Evolutionary conservation across 495 filamentous ascomycete species (phyloP).

Genomic region (Mytilinidion resinicola): DNA sequence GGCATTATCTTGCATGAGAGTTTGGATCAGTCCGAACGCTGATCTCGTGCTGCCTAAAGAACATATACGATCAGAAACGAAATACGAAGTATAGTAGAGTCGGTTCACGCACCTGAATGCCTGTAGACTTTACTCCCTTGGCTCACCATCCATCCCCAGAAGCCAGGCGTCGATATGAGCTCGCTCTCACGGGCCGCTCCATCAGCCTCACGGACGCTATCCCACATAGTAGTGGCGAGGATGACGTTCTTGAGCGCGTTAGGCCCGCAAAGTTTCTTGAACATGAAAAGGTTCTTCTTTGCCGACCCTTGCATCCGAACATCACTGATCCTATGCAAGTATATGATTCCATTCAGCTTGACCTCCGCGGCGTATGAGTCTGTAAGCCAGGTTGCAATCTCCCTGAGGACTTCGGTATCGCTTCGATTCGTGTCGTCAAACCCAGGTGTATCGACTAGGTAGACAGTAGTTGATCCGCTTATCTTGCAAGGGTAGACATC

Average conservation of each 20-base stretch:
- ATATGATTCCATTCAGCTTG: background rate
- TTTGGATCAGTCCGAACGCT: background rate
- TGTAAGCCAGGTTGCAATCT: background rate
- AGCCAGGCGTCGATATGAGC: slow-evolving; percentile 7
- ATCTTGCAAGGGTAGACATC: no score
- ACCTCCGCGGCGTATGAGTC: background rate
- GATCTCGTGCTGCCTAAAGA: background rate
- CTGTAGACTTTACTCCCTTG: background rate
- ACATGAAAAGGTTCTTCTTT: background rate
- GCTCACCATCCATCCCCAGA: background rate
- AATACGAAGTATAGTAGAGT: no score
- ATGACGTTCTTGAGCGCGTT: background rate
- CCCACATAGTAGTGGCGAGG: background rate
- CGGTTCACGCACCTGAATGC: no score
- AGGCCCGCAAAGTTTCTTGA: background rate
- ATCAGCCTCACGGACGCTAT: background rate
- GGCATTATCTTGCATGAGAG: background rate
- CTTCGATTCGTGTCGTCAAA: background rate
- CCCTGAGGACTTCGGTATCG: background rate
- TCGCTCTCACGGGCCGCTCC: background rate
- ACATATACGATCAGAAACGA: no score
- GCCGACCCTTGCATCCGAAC: background rate
- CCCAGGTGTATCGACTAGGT: slow-evolving; percentile 4
- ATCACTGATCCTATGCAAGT: background rate
- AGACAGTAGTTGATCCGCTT: no score